Conservation (phyloP, 169 alveolate species). For the Theileria orientalis region DNA sequence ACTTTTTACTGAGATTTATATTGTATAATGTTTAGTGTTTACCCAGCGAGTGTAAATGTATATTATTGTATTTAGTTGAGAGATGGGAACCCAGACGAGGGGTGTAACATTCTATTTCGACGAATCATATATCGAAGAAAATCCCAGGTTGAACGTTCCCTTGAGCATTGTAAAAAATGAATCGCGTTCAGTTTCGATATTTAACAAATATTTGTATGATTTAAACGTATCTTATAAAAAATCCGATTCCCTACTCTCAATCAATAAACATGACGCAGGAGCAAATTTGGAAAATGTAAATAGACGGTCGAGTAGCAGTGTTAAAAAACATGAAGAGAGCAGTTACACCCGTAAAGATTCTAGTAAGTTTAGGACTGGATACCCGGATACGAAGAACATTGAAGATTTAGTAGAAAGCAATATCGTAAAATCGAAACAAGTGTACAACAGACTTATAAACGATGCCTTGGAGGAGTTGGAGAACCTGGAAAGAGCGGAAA, state of each 20-base stretch:
- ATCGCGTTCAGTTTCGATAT: background rate
- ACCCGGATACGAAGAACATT: background rate
- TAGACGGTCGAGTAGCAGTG: no score
- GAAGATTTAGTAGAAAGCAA: conserved; percentile 10
- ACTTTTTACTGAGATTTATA: no score
- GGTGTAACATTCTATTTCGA: conserved; percentile 35
- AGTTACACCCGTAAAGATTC: conserved; percentile 3
- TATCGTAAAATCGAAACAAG: background rate
- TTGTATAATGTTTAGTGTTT: background rate
- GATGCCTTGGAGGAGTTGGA: conserved; percentile 9
- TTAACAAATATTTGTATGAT: background rate
- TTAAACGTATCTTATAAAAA: no score
- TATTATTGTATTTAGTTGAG: background rate
- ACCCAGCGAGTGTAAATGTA: no score
- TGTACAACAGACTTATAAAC: conserved; percentile 3
- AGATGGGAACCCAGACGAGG: conserved; percentile 11
- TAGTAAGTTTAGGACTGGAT: conserved; percentile 1
- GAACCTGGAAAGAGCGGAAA: no score
- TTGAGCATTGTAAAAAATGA: background rate
- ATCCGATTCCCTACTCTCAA: no score
- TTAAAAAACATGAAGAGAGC: conserved; percentile 8
- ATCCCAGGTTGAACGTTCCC: conserved; percentile 37
- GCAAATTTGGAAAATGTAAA: background rate
- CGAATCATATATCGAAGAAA: conserved; percentile 26
- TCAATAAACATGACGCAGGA: no score